phyloP scores from a whole-genome alignment of 129 eudicot species.

The Cynara cardunculus region DNA sequence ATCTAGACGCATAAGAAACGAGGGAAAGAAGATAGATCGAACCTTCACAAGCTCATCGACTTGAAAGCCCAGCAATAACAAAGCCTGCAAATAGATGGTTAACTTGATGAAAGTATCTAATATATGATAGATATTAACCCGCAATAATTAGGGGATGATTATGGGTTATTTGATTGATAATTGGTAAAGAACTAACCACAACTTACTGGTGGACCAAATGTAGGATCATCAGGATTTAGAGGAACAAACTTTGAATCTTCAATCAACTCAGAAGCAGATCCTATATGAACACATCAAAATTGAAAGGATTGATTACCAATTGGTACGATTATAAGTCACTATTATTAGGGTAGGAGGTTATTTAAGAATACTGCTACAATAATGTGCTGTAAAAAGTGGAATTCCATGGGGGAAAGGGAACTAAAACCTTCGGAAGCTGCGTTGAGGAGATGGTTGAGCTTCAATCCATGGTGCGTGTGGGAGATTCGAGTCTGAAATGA shows the following conservation, averaged over 20 bases:
- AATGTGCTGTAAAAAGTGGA: background rate
- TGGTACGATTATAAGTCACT: background rate
- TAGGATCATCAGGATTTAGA: conserved; percentile 69
- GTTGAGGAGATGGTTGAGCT: conserved; percentile 21
- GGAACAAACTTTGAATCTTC: conserved; percentile 97
- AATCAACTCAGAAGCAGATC: conserved; percentile 45
- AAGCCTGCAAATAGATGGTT: conserved; percentile 46
- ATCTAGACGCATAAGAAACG: background rate
- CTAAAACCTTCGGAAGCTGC: conserved; percentile 38
- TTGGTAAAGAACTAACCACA: conserved; percentile 49
- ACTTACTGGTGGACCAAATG: conserved; percentile 96
- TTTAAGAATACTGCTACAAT: background rate
- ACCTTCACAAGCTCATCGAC: conserved; percentile 70
- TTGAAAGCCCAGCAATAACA: conserved; percentile 64
- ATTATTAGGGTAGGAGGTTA: background rate
- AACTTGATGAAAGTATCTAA: background rate
- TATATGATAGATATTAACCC: background rate
- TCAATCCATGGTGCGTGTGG: conserved; percentile 12
- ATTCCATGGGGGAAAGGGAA: background rate
- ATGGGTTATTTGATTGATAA: too few relatives aligned
- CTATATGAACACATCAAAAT: conserved; percentile 6
- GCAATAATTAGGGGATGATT: background rate
- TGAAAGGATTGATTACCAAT: background rate
- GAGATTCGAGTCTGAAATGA: conserved; percentile 15
- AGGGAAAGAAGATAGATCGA: background rate